Percentiles rank a stretch among this genome's conserved stretches.
phyloP scores from a whole-genome alignment of 1,284 basidiomycete species.

The Leccinum subspadiceum region DNA sequence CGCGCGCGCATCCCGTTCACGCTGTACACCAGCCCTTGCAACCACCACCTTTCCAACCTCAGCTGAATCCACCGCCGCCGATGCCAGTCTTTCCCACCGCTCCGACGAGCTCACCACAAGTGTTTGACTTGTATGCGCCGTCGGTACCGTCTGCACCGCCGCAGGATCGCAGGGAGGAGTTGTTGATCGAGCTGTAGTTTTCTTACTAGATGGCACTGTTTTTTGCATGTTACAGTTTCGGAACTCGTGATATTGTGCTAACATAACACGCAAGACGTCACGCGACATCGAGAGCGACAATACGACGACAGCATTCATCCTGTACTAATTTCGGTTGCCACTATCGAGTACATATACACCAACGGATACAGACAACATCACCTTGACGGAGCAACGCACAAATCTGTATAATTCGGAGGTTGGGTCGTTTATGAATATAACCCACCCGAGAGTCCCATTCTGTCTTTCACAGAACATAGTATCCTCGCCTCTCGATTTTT shows the following conservation, averaged over 20 bases:
- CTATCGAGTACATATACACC: too few relatives aligned
- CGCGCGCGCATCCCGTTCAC: conserved; percentile 2
- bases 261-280: neutral
- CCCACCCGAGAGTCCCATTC: too few relatives aligned
- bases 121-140: conserved; percentile 44
- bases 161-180: conserved; percentile 76
- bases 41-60: conserved; percentile 8
- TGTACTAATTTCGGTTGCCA: too few relatives aligned
- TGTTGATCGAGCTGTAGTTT: conserved; percentile 72
- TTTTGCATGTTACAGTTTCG: neutral
- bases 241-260: neutral
- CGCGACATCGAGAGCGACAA: too few relatives aligned
- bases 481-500: too few relatives aligned
- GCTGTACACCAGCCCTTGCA: neutral
- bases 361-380: too few relatives aligned
- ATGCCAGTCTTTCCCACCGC: conserved; percentile 22
- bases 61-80: neutral
- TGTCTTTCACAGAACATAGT: too few relatives aligned
- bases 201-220: neutral
- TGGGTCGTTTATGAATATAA: too few relatives aligned
- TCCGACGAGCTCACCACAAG: conserved; percentile 62
- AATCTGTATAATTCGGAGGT: too few relatives aligned
- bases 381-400: too few relatives aligned
- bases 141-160: conserved; percentile 40
- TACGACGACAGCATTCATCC: too few relatives aligned